Percentiles rank a stretch among this genome's conserved stretches.
Conservation (phyloP, 345 rosid species). For the Pistacia integerrima region DNA sequence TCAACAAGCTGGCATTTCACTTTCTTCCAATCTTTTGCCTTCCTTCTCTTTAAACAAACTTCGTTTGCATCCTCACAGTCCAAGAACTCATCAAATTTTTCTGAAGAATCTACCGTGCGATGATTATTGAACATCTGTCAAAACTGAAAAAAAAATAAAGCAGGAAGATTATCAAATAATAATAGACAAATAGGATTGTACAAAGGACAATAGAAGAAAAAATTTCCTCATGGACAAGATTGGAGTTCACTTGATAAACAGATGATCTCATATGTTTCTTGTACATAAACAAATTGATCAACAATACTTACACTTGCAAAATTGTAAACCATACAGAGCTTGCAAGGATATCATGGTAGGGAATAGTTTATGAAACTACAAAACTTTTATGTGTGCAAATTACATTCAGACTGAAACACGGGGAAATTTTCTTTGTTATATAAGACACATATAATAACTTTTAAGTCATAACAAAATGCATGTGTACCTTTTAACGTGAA, state of each 20-base stretch:
- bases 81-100: conserved; percentile 4
- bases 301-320: neutral
- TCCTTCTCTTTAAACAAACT: conserved; percentile 17
- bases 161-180: neutral
- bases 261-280: neutral
- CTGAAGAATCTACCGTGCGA: conserved; percentile 9
- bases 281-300: neutral
- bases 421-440: too few species aligned
- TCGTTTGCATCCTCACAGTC: conserved; percentile 21
- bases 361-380: neutral
- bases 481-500: neutral
- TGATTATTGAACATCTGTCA: conserved; percentile 19
- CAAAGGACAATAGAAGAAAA: neutral
- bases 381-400: neutral
- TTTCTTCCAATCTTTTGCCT: conserved; percentile 21
- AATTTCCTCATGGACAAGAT: neutral
- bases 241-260: neutral
- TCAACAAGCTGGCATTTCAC: conserved; percentile 28
- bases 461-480: too few species aligned
- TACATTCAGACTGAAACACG: neutral
- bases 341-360: neutral
- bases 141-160: neutral
- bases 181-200: neutral
- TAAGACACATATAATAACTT: neutral
- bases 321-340: neutral